A percentile compares a stretch with the other conserved stretches of the same genome.
phyloP scores from a whole-genome alignment of 2,329 filamentous ascomycete species.

The Colletotrichum echinochloae region DNA sequence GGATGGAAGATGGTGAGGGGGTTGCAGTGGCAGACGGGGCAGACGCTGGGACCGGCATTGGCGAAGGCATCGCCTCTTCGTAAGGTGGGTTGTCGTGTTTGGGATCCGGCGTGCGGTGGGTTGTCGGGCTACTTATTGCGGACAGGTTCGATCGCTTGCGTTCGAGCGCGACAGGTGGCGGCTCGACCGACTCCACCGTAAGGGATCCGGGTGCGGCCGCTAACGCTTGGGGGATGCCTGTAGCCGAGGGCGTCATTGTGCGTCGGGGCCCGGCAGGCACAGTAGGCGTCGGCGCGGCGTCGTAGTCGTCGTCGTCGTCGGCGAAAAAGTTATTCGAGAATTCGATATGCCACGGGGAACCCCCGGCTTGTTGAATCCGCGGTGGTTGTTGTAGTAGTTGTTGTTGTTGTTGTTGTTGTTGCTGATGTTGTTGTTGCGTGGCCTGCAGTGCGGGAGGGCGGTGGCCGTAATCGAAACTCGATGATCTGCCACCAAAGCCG shows the following conservation, averaged over 20 bases:
- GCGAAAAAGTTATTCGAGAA: constrained; percentile 61
- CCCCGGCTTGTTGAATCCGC: constrained; percentile 41
- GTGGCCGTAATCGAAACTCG: constrained; percentile 79
- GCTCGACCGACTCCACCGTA: constrained; percentile 23
- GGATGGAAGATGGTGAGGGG: constrained; percentile 53
- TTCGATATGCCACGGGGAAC: constrained; percentile 59
- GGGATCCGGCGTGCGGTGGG: constrained; percentile 24
- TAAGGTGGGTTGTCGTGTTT: constrained; percentile 9
- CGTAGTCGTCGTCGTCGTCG: constrained; percentile 65
- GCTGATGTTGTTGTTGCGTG: constrained; percentile 27
- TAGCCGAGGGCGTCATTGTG: constrained; percentile 38
- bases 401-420: neutral
- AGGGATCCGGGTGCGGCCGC: constrained; percentile 16
- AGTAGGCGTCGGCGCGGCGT: constrained; percentile 88
- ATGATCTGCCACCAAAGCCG: constrained; percentile 68
- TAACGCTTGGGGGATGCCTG: constrained; percentile 34
- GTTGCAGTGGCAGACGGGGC: constrained; percentile 41
- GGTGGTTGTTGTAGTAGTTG: neutral
- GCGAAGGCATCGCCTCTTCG: constrained; percentile 14
- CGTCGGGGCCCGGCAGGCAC: constrained; percentile 82
- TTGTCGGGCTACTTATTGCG: constrained; percentile 30
- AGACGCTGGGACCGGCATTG: constrained; percentile 42
- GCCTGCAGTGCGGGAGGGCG: constrained; percentile 48
- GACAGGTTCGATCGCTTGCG: constrained; percentile 31
- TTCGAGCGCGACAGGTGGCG: constrained; percentile 26